Percentiles rank a stretch among this genome's conserved stretches.
Evolutionary conservation across 164 flowering plant genomes (phyloP).

Genomic region (Nymphaea colorata): DNA sequence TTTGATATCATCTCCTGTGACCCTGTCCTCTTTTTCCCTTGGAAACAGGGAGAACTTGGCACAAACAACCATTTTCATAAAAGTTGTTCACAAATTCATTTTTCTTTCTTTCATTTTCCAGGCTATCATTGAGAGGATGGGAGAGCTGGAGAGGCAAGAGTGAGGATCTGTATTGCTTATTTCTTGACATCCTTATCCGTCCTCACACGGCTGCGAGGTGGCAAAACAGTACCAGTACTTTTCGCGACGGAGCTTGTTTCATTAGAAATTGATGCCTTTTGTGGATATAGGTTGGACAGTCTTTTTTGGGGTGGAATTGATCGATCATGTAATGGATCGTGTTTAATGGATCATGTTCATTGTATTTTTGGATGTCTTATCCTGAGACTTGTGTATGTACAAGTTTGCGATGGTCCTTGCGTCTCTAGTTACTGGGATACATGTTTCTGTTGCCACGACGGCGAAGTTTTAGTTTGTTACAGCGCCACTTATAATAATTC

Average conservation of each 20-base stretch:
- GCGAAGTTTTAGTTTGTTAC: no score
- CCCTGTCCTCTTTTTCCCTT: no score
- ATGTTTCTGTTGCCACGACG: no score
- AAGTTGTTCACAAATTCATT: no score
- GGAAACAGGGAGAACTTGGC: no score
- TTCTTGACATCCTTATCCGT: neutral
- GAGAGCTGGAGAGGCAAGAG: constrained; percentile 91
- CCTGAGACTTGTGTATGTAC: neutral
- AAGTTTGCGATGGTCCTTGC: neutral
- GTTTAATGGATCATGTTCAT: neutral
- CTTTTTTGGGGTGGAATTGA: neutral
- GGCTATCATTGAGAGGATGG: constrained; percentile 98
- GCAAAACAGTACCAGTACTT: neutral
- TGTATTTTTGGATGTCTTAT: neutral
- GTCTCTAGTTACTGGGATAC: neutral
- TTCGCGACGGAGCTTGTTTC: neutral
- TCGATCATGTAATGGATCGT: neutral
- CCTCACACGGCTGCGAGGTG: neutral
- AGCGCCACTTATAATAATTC: no score
- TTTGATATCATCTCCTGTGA: no score
- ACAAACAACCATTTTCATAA: no score
- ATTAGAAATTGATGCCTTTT: neutral
- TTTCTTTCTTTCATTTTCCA: constrained; percentile 18
- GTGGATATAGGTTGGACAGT: neutral
- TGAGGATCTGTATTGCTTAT: constrained; percentile 12